Base-by-base conservation (phyloP, 106 monocot genomes). In the Allium sativum region DNA sequence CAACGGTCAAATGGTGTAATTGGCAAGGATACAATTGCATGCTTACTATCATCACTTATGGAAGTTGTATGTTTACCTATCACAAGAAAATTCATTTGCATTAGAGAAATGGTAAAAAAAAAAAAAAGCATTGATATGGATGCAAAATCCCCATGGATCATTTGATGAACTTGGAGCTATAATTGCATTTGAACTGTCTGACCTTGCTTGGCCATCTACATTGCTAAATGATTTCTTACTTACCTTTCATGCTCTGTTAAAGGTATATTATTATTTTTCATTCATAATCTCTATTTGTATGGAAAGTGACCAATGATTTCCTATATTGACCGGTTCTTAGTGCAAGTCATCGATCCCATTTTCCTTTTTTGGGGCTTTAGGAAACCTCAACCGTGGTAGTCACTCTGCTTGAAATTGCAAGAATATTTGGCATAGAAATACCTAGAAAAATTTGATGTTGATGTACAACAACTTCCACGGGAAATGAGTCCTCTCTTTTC, bases 361-460 rank as follows among this genome's bases (percentile, higher is more conserved):
- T 44, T 0, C 51, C 55, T 16, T 62, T 56, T 54, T 67, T 63
- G 52, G 43, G 12, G 41, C 47, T 47, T 44, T 43, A 96, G 95
- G 96, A 91, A 67, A 91, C 91, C 20, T 91, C 96, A 74, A 91
- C 91, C 74, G 91, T 96, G 96, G 96, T 91, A 12, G 84, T 96
- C 55, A 91, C 91, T 10, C 77, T 96, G 50, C 84, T 96, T 72
- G 87, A 96, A 74, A 91, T 96, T 78, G 96, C 91, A 55, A 84
- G 96, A 75, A 88, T 91, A 73, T 96, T 96, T 72, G 96, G 91
- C 12, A 96, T 87, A 7, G 91, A 96, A 78, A 84, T 72, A 72
- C 96, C 96, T 72, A 91, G 96, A 72, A 96, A 96, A 70, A 96
- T 96, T n/a, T 65, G 96, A 96, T 84, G 96, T 91, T 70, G 96